Evolutionary conservation across 164 flowering plant species (phyloP).

Genomic region (Aristolochia californica): DNA sequence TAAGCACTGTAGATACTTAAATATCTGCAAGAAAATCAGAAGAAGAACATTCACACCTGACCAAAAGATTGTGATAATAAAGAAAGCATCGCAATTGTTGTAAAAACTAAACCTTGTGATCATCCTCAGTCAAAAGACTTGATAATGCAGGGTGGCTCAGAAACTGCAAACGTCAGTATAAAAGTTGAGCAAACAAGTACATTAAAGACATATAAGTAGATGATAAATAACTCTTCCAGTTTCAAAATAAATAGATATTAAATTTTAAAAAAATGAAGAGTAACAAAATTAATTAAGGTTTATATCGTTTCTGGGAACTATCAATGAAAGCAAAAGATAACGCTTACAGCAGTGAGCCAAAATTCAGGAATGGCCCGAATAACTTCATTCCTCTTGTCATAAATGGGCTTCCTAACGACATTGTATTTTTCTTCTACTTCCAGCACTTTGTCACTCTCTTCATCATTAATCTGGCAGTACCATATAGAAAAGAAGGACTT

Average conservation of each 20-base stretch:
- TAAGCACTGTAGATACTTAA: constrained; percentile 59
- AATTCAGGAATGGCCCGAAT: constrained; percentile 84
- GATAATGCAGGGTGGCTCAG: constrained; percentile 79
- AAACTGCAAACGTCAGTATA: constrained; percentile 40
- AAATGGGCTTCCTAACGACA: constrained; percentile 68
- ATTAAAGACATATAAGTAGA: too few relatives aligned
- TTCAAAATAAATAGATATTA: too few relatives aligned
- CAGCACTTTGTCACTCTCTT: constrained; percentile 84
- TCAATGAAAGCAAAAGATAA: neutral
- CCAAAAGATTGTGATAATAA: neutral
- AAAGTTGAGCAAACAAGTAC: neutral
- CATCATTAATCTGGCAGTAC: constrained; percentile 59
- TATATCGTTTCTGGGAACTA: too few relatives aligned
- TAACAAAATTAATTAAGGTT: neutral
- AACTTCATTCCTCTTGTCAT: constrained; percentile 59
- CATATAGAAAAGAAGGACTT: too few relatives aligned
- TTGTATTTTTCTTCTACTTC: constrained; percentile 87
- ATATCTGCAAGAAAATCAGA: constrained; percentile 35
- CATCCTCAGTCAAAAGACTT: constrained; percentile 67
- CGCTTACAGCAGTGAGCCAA: constrained; percentile 90
- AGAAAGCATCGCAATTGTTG: neutral
- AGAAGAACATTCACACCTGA: neutral
- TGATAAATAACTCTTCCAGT: too few relatives aligned
- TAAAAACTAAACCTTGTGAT: constrained; percentile 57
- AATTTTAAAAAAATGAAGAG: too few relatives aligned